A percentile compares a stretch with the other conserved stretches of the same genome.
These are phyloP conservation scores for Trebouxia sp. DNA, from an alignment of 139 green algal species.

Conservation along the genomic window DNA sequence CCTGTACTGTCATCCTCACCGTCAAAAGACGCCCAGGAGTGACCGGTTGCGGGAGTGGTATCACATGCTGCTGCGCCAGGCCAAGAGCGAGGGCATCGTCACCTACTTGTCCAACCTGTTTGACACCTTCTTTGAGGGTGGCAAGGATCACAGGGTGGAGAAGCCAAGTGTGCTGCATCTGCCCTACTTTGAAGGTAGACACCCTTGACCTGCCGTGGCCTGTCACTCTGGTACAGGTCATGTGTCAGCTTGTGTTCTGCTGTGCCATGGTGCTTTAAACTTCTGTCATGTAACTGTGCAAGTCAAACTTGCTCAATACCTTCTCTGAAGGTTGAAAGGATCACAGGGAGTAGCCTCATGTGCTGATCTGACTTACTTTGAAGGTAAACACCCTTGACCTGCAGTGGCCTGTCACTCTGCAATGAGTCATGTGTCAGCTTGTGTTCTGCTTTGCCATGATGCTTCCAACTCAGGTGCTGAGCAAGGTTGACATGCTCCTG, in stretches of 20 bases:
- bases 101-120: conserved; percentile 87
- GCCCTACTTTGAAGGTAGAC: conserved; percentile 94
- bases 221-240: background rate
- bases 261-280: conserved; percentile 79
- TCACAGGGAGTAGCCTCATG: conserved; percentile 64
- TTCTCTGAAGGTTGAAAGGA: conserved; percentile 88
- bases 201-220: background rate
- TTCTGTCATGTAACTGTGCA: conserved; percentile 37
- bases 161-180: conserved; percentile 61
- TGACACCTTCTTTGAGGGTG: conserved; percentile 92
- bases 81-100: conserved; percentile 75
- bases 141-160: conserved; percentile 78
- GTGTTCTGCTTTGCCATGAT: conserved; percentile 77
- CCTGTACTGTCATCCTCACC: conserved; percentile 96
- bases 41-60: conserved; percentile 95
- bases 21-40: conserved; percentile 91
- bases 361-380: conserved; percentile 92
- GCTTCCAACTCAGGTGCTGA: conserved; percentile 57
- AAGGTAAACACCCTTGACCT: conserved; percentile 52
- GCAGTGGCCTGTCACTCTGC: background rate
- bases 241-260: conserved; percentile 55
- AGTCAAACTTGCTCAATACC: conserved; percentile 93
- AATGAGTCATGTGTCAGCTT: background rate
- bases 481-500: conserved; percentile 35
- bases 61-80: conserved; percentile 81